Conservation (phyloP, 768 basidiomycete genomes). For the Boletus huronensis region DNA sequence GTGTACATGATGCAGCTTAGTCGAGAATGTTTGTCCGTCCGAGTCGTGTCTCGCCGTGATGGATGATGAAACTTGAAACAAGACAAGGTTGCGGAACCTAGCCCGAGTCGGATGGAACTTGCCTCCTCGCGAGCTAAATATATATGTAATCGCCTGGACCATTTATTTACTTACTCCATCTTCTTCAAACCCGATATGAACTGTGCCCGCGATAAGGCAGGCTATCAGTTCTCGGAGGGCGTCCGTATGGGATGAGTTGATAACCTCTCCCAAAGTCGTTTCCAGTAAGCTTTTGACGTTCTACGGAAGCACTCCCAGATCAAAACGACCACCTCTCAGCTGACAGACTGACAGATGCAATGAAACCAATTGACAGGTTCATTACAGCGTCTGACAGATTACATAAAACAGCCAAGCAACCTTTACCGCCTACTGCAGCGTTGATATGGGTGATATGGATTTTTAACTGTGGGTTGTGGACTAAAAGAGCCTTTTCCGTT, state of each 20-base stretch:
- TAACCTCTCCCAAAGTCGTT: too few relatives aligned
- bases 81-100: background rate
- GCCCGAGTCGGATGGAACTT: slow-evolving; percentile 17
- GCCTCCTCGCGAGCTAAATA: background rate
- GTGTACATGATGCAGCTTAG: slow-evolving; percentile 13
- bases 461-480: too few relatives aligned
- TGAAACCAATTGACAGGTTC: background rate
- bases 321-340: too few relatives aligned
- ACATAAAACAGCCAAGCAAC: too few relatives aligned
- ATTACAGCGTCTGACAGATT: too few relatives aligned
- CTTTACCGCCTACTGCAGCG: background rate
- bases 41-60: background rate
- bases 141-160: background rate
- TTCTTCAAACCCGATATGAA: background rate
- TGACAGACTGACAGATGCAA: too few relatives aligned
- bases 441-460: background rate
- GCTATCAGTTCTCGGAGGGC: too few relatives aligned
- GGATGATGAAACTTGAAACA: background rate
- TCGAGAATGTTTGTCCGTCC: background rate
- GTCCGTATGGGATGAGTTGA: background rate
- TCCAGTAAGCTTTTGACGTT: too few relatives aligned
- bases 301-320: background rate
- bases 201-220: too few relatives aligned
- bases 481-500: background rate
- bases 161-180: background rate